phyloP scores from a whole-genome alignment of 305 asterid species.

The Fraxinus sp. region DNA sequence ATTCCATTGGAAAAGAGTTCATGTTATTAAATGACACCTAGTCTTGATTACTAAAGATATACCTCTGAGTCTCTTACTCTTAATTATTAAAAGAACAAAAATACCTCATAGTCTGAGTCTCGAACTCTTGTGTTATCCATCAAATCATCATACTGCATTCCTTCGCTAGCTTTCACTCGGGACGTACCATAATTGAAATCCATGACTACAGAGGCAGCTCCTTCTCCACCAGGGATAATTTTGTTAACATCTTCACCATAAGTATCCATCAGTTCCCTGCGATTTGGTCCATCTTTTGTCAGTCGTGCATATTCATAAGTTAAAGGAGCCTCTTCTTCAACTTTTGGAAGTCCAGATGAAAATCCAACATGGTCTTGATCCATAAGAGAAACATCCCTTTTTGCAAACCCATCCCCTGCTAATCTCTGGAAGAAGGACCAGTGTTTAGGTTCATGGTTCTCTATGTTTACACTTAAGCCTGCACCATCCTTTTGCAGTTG shows the following conservation, averaged over 20 bases:
- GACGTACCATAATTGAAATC: constrained; percentile 39
- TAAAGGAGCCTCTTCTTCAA: constrained; percentile 41
- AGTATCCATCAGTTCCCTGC: constrained; percentile 34
- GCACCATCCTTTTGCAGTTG: constrained; percentile 56
- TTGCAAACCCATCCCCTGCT: constrained; percentile 65
- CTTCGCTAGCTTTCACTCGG: constrained; percentile 40
- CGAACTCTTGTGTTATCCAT: constrained; percentile 46
- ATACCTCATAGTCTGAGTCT: constrained; percentile 62
- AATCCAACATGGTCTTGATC: constrained; percentile 69
- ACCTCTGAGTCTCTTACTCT: not conserved
- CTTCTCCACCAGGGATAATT: constrained; percentile 36
- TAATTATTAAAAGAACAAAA: constrained; percentile 15
- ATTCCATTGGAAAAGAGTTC: constrained; percentile 11
- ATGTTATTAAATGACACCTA: not conserved
- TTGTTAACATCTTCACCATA: constrained; percentile 36
- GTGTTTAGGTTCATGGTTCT: constrained; percentile 72
- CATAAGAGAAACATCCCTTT: constrained; percentile 68
- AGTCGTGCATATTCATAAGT: constrained; percentile 48
- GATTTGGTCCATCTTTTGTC: constrained; percentile 37
- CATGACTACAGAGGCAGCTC: constrained; percentile 30
- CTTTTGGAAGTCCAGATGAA: constrained; percentile 48
- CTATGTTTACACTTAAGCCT: constrained; percentile 67
- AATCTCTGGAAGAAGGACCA: constrained; percentile 84
- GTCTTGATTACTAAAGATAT: not conserved
- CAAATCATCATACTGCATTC: constrained; percentile 43